Evolutionary conservation across 2,329 filamentous ascomycete species (phyloP).

Genomic region (Ceratocystis colombiana): DNA sequence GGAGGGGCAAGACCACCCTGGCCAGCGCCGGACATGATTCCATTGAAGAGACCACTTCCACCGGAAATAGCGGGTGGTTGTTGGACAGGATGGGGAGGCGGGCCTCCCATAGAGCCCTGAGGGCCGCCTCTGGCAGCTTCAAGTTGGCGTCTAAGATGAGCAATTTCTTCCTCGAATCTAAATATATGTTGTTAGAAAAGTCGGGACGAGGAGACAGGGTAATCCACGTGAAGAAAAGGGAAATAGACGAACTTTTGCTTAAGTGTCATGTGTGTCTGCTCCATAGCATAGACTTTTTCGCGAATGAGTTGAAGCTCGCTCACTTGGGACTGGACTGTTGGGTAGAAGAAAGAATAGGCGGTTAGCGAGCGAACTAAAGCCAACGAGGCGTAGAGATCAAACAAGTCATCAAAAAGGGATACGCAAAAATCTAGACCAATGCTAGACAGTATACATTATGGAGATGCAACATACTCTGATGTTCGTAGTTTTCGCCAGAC

Average conservation of each 20-base stretch:
- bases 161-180: slow-evolving; percentile 90
- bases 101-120: slow-evolving; percentile 52
- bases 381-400: slow-evolving; percentile 13
- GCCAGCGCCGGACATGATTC: slow-evolving; percentile 84
- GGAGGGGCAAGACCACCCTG: slow-evolving; percentile 79
- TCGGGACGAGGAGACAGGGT: background rate
- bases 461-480: slow-evolving; percentile 63
- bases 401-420: background rate
- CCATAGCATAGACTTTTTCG: slow-evolving; percentile 85
- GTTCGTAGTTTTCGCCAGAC: slow-evolving; percentile 77
- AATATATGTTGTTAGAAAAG: background rate
- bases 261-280: slow-evolving; percentile 76
- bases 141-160: slow-evolving; percentile 75
- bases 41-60: slow-evolving; percentile 85
- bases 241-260: slow-evolving; percentile 63
- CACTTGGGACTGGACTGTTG: slow-evolving; percentile 73
- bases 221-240: background rate
- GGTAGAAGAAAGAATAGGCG: background rate
- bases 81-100: slow-evolving; percentile 67
- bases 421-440: background rate
- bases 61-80: slow-evolving; percentile 82
- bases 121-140: slow-evolving; percentile 57
- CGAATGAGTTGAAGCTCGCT: slow-evolving; percentile 92
- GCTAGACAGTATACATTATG: slow-evolving; percentile 14
- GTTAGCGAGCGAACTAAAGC: slow-evolving; percentile 29